Base-by-base conservation (phyloP, 805 yeast genomes). In the Kodamaea hsintzibuensis region DNA sequence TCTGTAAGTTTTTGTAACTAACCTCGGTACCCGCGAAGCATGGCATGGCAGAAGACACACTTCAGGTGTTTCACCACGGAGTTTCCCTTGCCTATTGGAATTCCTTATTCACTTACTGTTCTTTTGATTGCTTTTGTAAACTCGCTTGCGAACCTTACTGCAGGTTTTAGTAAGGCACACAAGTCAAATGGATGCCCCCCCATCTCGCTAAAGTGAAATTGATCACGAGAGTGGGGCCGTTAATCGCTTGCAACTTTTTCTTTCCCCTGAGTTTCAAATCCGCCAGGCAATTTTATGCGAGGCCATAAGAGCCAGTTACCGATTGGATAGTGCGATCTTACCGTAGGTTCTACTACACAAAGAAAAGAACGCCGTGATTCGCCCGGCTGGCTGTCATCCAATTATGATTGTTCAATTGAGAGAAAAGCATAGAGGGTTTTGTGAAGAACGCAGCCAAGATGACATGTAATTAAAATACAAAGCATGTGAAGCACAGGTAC, bases 131-230 rank as follows among this genome's bases (percentile, higher is more conserved):
- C 35, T 9, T 22, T 16, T 40, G 44, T 16, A 40, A 16, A 9
- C 25, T 13, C 18, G 19, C 25, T 16, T 40, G n/a, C n/a, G n/a
- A n/a, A 13, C 17, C 7, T 13, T 2, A 22, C 44, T 19, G 44
- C 44, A 40, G 44, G 19, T 40, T 40, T 40, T 40, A 40, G 44
- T 40, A 40, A 40, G 44, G 44, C 19, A 40, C 19, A 40, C 44
- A 19, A 19, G 19, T 38, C 17, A 38, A 39, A 39, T 39, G 8
- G 8, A 9, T 6, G 9, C 33, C 3, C 35, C 10, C 13, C 35
- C 13, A 12, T 30, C 35, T 30, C 35, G 35, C 35, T 30, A 30
- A 30, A 9, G 2, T 30, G 13, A 30, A 12, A 8, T 8, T 9
- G 35, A 30, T 30, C 35, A 30, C 35, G 35, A 3, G 35, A 12